Conservation (phyloP, 2,329 filamentous ascomycete species). For the Pezicula rhizophila region DNA sequence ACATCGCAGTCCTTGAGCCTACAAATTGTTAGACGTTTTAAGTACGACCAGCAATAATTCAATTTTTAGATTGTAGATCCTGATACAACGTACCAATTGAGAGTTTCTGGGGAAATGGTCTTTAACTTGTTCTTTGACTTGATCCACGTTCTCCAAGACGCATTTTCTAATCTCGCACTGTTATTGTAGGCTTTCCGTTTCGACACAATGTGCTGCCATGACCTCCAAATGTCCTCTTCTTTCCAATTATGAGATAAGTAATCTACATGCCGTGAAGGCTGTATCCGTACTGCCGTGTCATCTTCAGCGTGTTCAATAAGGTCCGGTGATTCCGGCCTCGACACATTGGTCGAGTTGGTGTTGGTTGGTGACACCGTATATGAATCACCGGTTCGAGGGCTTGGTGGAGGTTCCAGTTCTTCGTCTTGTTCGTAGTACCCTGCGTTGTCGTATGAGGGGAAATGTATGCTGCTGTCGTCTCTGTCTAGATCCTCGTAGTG, state of each 20-base stretch:
- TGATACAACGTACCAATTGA: constrained; percentile 74
- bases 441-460: constrained; percentile 37
- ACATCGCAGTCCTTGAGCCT: constrained; percentile 98
- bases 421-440: constrained; percentile 30
- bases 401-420: constrained; percentile 44
- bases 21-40: constrained; percentile 25
- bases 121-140: constrained; percentile 83
- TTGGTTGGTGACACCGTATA: constrained; percentile 54
- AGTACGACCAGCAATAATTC: background rate
- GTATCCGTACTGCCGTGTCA: constrained; percentile 49
- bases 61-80: background rate
- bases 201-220: constrained; percentile 88
- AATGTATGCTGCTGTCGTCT: constrained; percentile 60
- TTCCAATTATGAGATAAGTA: constrained; percentile 94
- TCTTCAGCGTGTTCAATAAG: constrained; percentile 32
- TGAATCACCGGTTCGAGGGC: constrained; percentile 45
- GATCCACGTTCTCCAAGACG: constrained; percentile 95
- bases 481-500: constrained; percentile 90
- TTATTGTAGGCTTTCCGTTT: constrained; percentile 76
- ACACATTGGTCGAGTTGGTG: constrained; percentile 49
- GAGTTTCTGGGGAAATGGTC: constrained; percentile 82
- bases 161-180: constrained; percentile 80
- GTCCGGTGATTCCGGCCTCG: constrained; percentile 29
- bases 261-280: constrained; percentile 76
- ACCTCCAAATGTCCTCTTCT: constrained; percentile 96